Evolutionary conservation across 2,329 filamentous ascomycete genomes (phyloP).

Genomic region (Colletotrichum caudatum): DNA sequence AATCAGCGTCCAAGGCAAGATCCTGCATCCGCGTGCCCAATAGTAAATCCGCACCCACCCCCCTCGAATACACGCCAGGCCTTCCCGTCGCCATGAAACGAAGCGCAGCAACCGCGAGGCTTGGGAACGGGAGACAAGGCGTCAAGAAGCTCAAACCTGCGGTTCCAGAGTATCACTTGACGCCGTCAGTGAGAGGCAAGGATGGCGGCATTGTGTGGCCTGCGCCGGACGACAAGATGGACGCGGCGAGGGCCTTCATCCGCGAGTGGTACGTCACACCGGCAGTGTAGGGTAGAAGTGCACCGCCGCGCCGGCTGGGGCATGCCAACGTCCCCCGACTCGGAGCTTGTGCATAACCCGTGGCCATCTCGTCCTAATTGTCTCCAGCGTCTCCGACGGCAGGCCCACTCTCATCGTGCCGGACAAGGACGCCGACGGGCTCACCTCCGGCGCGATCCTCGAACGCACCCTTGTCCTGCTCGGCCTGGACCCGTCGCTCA

Average conservation of each 20-base stretch:
- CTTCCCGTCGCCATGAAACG: slow-evolving; percentile 27
- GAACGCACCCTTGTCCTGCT: slow-evolving; percentile 69
- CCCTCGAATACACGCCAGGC: neutral
- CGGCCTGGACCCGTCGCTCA: slow-evolving; percentile 64
- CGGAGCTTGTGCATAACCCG: neutral
- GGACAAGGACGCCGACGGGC: slow-evolving; percentile 77
- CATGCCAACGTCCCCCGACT: neutral
- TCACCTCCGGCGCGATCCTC: slow-evolving; percentile 73
- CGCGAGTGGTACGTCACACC: slow-evolving; percentile 63
- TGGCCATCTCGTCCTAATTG: slow-evolving; percentile 5
- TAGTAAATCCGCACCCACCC: neutral
- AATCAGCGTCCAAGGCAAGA: neutral
- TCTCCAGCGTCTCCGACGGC: slow-evolving; percentile 61
- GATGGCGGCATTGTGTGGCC: slow-evolving; percentile 70
- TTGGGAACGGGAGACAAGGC: neutral
- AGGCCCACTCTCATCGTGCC: slow-evolving; percentile 71
- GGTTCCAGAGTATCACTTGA: slow-evolving; percentile 59
- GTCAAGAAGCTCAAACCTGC: slow-evolving; percentile 33
- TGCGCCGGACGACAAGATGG: slow-evolving; percentile 67
- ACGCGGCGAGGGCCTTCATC: slow-evolving; percentile 67
- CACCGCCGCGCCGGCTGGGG: neutral
- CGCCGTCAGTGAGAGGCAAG: slow-evolving; percentile 55
- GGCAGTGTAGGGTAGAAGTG: neutral
- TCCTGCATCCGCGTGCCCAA: neutral
- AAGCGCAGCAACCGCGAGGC: slow-evolving; percentile 8